Evolutionary conservation across 371 early-diverging fungal species (phyloP).

Genomic region (Coemansia sp.): DNA sequence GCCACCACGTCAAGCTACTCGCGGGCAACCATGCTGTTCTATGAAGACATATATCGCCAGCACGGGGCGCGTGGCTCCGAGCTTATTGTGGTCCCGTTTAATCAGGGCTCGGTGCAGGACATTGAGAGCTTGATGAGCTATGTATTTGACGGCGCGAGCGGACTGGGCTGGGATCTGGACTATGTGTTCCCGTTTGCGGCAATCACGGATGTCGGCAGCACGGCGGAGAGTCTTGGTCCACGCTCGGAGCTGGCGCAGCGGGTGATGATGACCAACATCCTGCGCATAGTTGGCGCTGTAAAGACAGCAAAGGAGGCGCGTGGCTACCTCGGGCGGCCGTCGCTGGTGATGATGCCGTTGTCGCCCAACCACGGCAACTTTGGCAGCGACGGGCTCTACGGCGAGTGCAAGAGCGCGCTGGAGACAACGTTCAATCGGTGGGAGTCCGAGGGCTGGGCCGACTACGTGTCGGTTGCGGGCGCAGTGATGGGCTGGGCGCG

Average conservation of each 20-base stretch:
- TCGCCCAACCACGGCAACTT: conserved; percentile 97
- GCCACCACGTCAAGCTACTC: conserved; percentile 94
- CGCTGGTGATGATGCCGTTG: conserved; percentile 86
- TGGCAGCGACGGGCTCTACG: conserved; percentile 94
- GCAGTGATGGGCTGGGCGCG: conserved; percentile 97
- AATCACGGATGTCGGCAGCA: conserved; percentile 85
- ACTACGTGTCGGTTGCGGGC: conserved; percentile 85
- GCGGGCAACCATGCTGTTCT: conserved; percentile 79
- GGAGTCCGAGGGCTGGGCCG: conserved; percentile 92
- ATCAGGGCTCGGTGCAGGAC: conserved; percentile 89
- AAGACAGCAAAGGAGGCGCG: conserved; percentile 66
- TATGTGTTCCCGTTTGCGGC: conserved; percentile 94
- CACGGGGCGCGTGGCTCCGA: conserved; percentile 86
- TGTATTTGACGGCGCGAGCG: conserved; percentile 67
- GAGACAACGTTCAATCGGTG: conserved; percentile 92
- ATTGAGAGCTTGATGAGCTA: conserved; percentile 77
- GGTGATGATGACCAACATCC: conserved; percentile 36
- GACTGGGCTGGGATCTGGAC: conserved; percentile 94
- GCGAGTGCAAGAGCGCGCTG: conserved; percentile 90
- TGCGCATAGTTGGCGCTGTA: conserved; percentile 58
- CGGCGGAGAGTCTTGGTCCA: conserved; percentile 76
- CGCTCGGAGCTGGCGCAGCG: conserved; percentile 87
- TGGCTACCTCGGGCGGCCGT: conserved; percentile 80
- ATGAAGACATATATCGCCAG: conserved; percentile 84
- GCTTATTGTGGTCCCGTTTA: conserved; percentile 92